These are phyloP conservation scores for Butyriboletus regius DNA, from an alignment of 1,284 basidiomycete genomes.

Conservation along the genomic window DNA sequence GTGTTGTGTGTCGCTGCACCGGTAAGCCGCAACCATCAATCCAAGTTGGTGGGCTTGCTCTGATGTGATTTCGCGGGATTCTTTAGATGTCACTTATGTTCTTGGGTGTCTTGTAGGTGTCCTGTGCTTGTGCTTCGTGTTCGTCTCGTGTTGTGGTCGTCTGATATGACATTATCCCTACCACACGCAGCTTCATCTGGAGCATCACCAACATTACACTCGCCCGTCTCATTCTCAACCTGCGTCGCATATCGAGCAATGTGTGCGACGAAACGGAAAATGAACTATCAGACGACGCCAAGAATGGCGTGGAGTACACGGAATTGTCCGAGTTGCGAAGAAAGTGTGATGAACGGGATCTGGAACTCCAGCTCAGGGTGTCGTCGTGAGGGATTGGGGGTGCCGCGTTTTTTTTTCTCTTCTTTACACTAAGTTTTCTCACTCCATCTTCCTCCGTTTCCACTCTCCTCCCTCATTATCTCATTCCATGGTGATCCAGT, in stretches of 20 bases:
- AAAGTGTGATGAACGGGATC: background rate
- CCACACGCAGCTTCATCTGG: slow-evolving; percentile 36
- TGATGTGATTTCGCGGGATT: background rate
- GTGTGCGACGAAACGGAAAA: background rate
- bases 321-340: slow-evolving; percentile 8
- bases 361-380: background rate
- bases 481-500: background rate
- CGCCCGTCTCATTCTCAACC: slow-evolving; percentile 35
- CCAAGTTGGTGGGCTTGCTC: background rate
- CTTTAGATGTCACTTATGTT: slow-evolving; percentile 25
- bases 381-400: background rate
- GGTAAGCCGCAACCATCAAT: slow-evolving; percentile 17
- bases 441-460: background rate
- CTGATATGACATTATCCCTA: background rate
- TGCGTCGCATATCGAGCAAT: slow-evolving; percentile 25
- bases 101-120: slow-evolving; percentile 28
- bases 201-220: slow-evolving; percentile 34
- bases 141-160: background rate
- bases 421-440: background rate
- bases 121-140: background rate
- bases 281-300: background rate
- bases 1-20: slow-evolving; percentile 23
- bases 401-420: background rate
- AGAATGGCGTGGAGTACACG: background rate
- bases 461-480: background rate